phyloP scores from a whole-genome alignment of 2,329 filamentous ascomycete genomes.

The Xylaria sp. region DNA sequence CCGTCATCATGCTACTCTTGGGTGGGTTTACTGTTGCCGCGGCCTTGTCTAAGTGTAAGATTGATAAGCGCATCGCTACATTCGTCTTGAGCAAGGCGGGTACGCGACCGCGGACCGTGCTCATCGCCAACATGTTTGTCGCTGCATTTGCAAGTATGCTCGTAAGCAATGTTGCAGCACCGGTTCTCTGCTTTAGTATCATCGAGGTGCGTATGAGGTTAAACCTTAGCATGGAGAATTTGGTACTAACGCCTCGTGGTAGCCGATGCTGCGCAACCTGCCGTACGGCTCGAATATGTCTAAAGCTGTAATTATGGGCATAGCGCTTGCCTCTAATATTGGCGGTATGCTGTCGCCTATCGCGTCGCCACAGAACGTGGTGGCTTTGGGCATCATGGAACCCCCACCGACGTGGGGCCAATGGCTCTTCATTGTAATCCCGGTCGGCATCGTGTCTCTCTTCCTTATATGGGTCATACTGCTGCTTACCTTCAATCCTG shows the following conservation, averaged over 20 bases:
- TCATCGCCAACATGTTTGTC: slow-evolving; percentile 98
- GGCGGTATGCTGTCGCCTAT: slow-evolving; percentile 97
- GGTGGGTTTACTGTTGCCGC: slow-evolving; percentile 97
- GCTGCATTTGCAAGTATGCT: slow-evolving; percentile 98
- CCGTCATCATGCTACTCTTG: slow-evolving; percentile 96
- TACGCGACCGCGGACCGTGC: slow-evolving; percentile 85
- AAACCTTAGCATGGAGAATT: neutral
- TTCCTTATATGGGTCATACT: slow-evolving; percentile 89
- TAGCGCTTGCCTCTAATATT: slow-evolving; percentile 93
- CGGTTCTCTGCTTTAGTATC: slow-evolving; percentile 96
- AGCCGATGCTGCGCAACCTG: slow-evolving; percentile 94
- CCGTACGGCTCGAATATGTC: slow-evolving; percentile 91
- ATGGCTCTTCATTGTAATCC: slow-evolving; percentile 97
- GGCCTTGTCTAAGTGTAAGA: slow-evolving; percentile 94
- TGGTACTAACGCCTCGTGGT: slow-evolving; percentile 13
- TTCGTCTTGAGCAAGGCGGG: slow-evolving; percentile 97
- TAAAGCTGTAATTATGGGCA: slow-evolving; percentile 93
- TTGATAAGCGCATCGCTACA: slow-evolving; percentile 96
- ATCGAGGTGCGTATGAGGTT: slow-evolving; percentile 74
- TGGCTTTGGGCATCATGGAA: slow-evolving; percentile 94
- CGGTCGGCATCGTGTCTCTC: slow-evolving; percentile 90
- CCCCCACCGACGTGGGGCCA: slow-evolving; percentile 91
- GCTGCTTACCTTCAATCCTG: slow-evolving; percentile 84
- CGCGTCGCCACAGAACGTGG: slow-evolving; percentile 96
- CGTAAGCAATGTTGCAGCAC: slow-evolving; percentile 97